These are phyloP conservation scores for Schizophyllum commune DNA, from an alignment of 1,284 basidiomycete genomes.

Conservation along the genomic window DNA sequence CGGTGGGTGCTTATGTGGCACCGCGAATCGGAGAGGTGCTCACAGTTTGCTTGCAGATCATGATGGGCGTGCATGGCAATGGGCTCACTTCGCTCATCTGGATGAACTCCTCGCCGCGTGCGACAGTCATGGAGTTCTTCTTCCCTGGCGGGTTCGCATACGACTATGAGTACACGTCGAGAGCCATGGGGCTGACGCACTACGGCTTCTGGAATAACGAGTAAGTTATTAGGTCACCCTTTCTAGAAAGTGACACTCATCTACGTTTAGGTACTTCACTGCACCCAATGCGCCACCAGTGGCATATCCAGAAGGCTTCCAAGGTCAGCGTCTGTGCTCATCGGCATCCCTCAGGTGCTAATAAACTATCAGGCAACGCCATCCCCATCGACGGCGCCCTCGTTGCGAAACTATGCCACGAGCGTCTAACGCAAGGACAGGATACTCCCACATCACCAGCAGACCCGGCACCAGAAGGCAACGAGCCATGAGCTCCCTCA, in stretches of 20 bases:
- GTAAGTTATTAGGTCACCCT: constrained; percentile 20
- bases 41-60: constrained; percentile 42
- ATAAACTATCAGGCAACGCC: constrained; percentile 23
- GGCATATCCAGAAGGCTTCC: constrained; percentile 48
- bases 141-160: constrained; percentile 78
- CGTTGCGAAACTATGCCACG: constrained; percentile 38
- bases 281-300: constrained; percentile 35
- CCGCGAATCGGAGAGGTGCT: not conserved
- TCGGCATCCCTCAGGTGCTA: not conserved
- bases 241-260: not conserved
- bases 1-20: constrained; percentile 39
- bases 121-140: constrained; percentile 87
- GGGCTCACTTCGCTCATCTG: constrained; percentile 77
- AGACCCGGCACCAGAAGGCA: not conserved
- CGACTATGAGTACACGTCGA: constrained; percentile 79
- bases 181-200: constrained; percentile 76
- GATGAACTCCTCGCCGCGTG: constrained; percentile 72
- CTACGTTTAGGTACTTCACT: constrained; percentile 38
- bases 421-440: constrained; percentile 24
- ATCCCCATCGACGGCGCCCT: constrained; percentile 45
- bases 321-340: constrained; percentile 21
- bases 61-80: constrained; percentile 87
- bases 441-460: not conserved
- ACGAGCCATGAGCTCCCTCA: not conserved
- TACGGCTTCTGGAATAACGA: constrained; percentile 72